Evolutionary conservation across 1,284 basidiomycete genomes (phyloP).

Genomic region (Polyporus tsugae): DNA sequence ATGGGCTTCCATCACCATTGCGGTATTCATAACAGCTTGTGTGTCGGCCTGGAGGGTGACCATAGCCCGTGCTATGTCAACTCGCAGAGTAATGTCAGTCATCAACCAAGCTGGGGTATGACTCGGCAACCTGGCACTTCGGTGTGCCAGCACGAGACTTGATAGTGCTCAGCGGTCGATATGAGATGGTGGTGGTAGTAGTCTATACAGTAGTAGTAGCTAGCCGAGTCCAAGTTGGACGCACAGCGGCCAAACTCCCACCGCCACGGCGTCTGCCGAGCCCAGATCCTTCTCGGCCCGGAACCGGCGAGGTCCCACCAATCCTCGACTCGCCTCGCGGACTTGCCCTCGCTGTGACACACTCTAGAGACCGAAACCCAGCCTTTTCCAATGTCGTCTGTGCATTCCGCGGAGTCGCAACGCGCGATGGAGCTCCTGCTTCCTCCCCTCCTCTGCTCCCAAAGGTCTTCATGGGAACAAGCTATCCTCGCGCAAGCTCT

Average conservation of each 20-base stretch:
- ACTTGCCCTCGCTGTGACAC: too few species aligned
- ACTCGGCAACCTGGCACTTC: not conserved
- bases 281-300: too few species aligned
- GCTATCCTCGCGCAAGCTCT: constrained; percentile 37
- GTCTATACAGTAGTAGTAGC: too few species aligned
- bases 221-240: too few species aligned
- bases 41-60: constrained; percentile 1
- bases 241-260: not conserved
- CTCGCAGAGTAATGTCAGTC: not conserved
- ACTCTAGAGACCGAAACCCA: too few species aligned
- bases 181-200: not conserved
- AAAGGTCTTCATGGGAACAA: constrained; percentile 40
- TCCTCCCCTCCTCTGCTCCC: constrained; percentile 32
- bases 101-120: not conserved
- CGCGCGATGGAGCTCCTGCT: constrained; percentile 15
- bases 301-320: too few species aligned
- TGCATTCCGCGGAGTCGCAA: not conserved
- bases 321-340: too few species aligned
- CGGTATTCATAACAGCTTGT: constrained; percentile 15
- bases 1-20: not conserved
- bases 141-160: not conserved
- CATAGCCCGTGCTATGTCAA: not conserved
- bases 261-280: too few species aligned
- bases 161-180: not conserved
- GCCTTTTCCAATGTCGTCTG: not conserved